Evolutionary conservation across 768 basidiomycete species (phyloP).

Genomic region (Podaxis sp.): DNA sequence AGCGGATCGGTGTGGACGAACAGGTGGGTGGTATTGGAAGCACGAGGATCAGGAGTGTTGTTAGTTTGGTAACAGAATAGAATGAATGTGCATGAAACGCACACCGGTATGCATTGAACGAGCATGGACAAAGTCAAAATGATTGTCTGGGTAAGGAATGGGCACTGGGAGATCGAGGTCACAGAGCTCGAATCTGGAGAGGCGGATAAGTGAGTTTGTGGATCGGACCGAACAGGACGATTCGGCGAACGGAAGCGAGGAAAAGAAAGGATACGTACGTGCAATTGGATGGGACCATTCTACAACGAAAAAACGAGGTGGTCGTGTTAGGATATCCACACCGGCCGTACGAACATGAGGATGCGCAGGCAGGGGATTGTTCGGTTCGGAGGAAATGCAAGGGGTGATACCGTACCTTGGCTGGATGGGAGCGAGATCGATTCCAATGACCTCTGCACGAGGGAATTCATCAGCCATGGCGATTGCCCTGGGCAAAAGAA

Average conservation of each 20-base stretch:
- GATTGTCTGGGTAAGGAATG: slow-evolving; percentile 60
- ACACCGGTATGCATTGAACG: slow-evolving; percentile 69
- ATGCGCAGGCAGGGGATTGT: slow-evolving; percentile 20
- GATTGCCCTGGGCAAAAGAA: slow-evolving; percentile 50
- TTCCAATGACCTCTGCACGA: slow-evolving; percentile 60
- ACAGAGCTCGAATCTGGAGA: slow-evolving; percentile 64
- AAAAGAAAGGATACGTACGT: slow-evolving; percentile 43
- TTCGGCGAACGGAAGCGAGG: slow-evolving; percentile 1
- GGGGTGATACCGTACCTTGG: slow-evolving; percentile 45
- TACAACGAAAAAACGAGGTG: slow-evolving; percentile 24
- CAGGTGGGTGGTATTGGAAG: background rate
- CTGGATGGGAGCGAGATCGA: slow-evolving; percentile 73
- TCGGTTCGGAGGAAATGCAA: slow-evolving; percentile 16
- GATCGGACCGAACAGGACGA: background rate
- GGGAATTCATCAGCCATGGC: slow-evolving; percentile 75
- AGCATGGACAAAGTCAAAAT: slow-evolving; percentile 71
- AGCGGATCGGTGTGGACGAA: background rate
- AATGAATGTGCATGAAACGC: slow-evolving; percentile 24
- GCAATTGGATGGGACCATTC: slow-evolving; percentile 69
- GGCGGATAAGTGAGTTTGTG: slow-evolving; percentile 3
- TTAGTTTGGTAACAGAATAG: background rate
- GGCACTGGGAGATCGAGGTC: slow-evolving; percentile 53
- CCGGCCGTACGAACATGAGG: slow-evolving; percentile 13
- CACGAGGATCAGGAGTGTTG: background rate
- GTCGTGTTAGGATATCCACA: slow-evolving; percentile 6